phyloP scores from a whole-genome alignment of 169 alveolate genomes.

The Cardiosporidium cionae region DNA sequence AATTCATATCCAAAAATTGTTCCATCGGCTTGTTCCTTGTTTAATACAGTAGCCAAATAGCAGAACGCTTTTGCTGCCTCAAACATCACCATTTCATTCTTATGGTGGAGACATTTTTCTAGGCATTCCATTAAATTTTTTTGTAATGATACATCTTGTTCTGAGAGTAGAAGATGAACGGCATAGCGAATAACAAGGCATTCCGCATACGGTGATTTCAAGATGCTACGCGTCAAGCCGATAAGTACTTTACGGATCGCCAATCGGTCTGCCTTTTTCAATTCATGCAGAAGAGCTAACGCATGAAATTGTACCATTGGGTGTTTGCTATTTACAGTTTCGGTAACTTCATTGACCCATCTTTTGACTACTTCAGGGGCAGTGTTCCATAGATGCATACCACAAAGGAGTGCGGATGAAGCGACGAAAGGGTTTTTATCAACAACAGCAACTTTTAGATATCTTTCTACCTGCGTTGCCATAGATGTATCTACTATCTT shows the following conservation, averaged over 20 bases:
- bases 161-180: slow-evolving; percentile 8
- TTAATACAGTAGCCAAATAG: slow-evolving; percentile 36
- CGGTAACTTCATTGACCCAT: slow-evolving; percentile 73
- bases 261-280: slow-evolving; percentile 72
- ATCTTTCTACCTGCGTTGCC: slow-evolving; percentile 89
- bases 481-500: slow-evolving; percentile 82
- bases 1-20: background rate
- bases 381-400: slow-evolving; percentile 70
- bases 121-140: slow-evolving; percentile 13
- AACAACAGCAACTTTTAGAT: slow-evolving; percentile 79
- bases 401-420: slow-evolving; percentile 83
- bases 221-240: slow-evolving; percentile 24
- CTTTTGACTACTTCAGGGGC: slow-evolving; percentile 82
- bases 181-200: slow-evolving; percentile 48
- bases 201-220: slow-evolving; percentile 53
- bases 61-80: slow-evolving; percentile 48
- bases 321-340: slow-evolving; percentile 70
- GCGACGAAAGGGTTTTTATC: slow-evolving; percentile 86
- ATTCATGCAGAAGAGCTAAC: slow-evolving; percentile 79
- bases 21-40: slow-evolving; percentile 11
- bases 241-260: slow-evolving; percentile 59
- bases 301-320: slow-evolving; percentile 91
- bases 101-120: slow-evolving; percentile 44
- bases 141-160: background rate
- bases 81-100: slow-evolving; percentile 45